Conservation (phyloP, 495 filamentous ascomycete species). For the Neurospora sp. region DNA sequence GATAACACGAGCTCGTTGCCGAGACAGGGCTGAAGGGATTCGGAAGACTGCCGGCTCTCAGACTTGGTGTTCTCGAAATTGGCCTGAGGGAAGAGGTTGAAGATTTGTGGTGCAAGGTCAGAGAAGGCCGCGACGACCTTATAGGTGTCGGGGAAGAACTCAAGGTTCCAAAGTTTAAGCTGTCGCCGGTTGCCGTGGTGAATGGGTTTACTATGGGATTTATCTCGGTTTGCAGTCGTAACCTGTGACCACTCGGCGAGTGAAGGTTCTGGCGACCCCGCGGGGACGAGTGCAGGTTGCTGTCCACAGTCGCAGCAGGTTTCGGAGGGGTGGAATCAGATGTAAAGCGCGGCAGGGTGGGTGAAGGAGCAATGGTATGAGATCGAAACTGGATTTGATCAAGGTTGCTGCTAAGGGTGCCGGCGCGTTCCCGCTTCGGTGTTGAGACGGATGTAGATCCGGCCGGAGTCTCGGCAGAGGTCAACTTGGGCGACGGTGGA, state of each 20-base stretch:
- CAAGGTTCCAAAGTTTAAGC: constrained; percentile 1
- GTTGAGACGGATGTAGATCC: constrained; percentile 4
- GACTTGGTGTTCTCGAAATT: constrained; percentile 37
- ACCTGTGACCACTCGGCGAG: constrained; percentile 12
- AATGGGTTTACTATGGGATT: constrained; percentile 16
- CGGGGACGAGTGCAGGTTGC: constrained; percentile 1
- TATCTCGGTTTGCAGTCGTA: constrained; percentile 28
- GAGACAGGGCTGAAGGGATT: constrained; percentile 27
- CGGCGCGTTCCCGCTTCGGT: not conserved
- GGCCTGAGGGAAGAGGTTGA: constrained; percentile 33
- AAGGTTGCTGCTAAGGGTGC: not conserved
- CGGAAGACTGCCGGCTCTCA: constrained; percentile 28
- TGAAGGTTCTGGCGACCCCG: constrained; percentile 11
- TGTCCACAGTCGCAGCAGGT: constrained; percentile 6
- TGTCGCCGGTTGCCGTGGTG: constrained; percentile 14
- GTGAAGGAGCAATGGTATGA: constrained; percentile 26
- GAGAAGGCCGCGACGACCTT: constrained; percentile 17
- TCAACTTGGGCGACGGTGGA: constrained; percentile 1
- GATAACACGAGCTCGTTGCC: constrained; percentile 32
- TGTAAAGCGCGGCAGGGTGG: constrained; percentile 10
- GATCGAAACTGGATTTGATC: constrained; percentile 21
- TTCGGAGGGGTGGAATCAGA: not conserved
- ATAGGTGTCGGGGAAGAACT: constrained; percentile 10
- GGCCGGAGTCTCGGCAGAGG: constrained; percentile 4
- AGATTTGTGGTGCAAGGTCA: constrained; percentile 27